phyloP scores from a whole-genome alignment of 2,329 filamentous ascomycete species.

The Colletotrichum eremochloae region DNA sequence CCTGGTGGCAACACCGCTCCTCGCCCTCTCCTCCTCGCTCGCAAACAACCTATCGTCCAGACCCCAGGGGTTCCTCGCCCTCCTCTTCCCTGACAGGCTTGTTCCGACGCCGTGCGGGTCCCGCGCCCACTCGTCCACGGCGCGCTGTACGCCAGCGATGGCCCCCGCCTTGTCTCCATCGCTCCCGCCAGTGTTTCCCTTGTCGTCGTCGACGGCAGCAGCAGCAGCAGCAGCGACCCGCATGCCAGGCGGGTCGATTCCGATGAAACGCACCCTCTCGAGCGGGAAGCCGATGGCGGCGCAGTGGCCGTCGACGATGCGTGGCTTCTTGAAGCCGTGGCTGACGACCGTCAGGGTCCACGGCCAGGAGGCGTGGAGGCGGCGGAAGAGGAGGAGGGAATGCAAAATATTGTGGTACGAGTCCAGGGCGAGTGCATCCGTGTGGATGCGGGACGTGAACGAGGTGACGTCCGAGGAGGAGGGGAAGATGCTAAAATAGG shows the following conservation, averaged over 20 bases:
- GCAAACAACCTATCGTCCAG: conserved; percentile 60
- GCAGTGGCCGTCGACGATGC: conserved; percentile 75
- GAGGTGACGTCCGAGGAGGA: conserved; percentile 10
- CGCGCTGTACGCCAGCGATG: conserved; percentile 57
- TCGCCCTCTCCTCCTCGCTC: conserved; percentile 49
- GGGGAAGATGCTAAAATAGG: conserved; percentile 58
- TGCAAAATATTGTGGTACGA: conserved; percentile 89
- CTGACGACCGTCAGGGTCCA: conserved; percentile 72
- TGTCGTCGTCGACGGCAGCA: neutral
- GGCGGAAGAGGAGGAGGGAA: conserved; percentile 71
- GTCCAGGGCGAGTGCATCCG: conserved; percentile 83
- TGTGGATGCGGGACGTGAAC: conserved; percentile 58
- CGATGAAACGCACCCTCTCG: conserved; percentile 64
- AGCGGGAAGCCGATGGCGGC: conserved; percentile 69
- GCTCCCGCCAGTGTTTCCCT: conserved; percentile 38
- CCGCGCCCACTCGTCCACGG: conserved; percentile 62
- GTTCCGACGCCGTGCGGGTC: conserved; percentile 66
- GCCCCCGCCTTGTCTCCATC: conserved; percentile 54
- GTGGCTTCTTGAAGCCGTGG: conserved; percentile 75
- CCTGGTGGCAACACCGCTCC: conserved; percentile 56
- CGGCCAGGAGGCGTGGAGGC: conserved; percentile 68
- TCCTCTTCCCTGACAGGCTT: conserved; percentile 62
- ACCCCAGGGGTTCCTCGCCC: conserved; percentile 63
- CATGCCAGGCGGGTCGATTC: conserved; percentile 73
- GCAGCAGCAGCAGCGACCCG: conserved; percentile 39